Evolutionary conservation across 73 alveolate genomes (phyloP), one percentile per base, ranked within the genome.

Genomic region (Paramecium pentaurelia): DNA sequence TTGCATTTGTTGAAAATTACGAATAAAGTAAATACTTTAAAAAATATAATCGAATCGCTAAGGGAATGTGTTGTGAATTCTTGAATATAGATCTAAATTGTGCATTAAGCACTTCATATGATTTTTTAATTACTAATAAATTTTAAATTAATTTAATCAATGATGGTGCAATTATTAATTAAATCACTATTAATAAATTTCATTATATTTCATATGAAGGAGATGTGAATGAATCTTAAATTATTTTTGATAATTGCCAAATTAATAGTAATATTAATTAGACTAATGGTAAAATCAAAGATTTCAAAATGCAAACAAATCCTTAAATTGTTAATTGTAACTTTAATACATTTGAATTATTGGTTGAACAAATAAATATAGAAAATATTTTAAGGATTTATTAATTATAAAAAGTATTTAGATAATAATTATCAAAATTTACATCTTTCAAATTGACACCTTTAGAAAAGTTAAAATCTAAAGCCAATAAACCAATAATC

Each of bases 21-120:
- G 91, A 80, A 80, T 49, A 80, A 47, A 80, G 58, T 6, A 80
- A 80, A 25, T 80, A 45, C 20, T 80, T 49, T 80, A 80, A 80
- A 36, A 80, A 80, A 80, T 80, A 80, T 27, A 49, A 49, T 47
- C 44, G 16, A 4, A 45, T 80, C 7, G 91, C 91, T 20, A 80
- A 80, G 6, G 47, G 45, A 20, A 25, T 80, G 44, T 80, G 91
- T 44, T 80, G 91, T 80, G 75, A 80, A 22, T 80, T 80, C 6
- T 22, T 49, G 34, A 9, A 47, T 27, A 18, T 38, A 27, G 36
- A 80, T 22, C 34, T 80, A 45, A 75, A 38, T 8, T 37, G 68
- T 38, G 22, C 37, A 25, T 36, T 75, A 38, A 25, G 27, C 37
- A 42, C 88, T 36, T 38, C 30, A 4, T 75, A 4, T 75, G 60